Evolutionary conservation across 2,329 filamentous ascomycete species (phyloP).

Genomic region (Ascochyta pisi): DNA sequence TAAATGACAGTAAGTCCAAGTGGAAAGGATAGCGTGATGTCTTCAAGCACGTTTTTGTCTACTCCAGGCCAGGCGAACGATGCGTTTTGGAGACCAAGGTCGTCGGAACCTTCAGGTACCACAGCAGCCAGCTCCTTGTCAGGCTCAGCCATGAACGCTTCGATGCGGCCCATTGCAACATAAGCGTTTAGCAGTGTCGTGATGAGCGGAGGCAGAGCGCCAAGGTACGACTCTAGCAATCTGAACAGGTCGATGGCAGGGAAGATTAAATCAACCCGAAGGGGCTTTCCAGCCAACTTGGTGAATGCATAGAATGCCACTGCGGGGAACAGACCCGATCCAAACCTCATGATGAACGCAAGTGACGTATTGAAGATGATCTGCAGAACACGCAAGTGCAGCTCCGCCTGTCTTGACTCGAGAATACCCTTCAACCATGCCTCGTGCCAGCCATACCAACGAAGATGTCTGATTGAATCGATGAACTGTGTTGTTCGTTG

Average conservation of each 20-base stretch:
- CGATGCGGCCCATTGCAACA: conserved; percentile 82
- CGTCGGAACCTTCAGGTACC: conserved; percentile 44
- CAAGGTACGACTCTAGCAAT: conserved; percentile 75
- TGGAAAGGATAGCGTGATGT: conserved; percentile 63
- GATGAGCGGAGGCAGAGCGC: conserved; percentile 76
- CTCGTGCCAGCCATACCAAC: conserved; percentile 84
- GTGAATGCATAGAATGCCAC: conserved; percentile 85
- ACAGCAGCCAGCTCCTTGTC: conserved; percentile 67
- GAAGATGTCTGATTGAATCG: conserved; percentile 79
- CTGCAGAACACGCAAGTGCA: conserved; percentile 69
- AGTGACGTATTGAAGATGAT: conserved; percentile 70
- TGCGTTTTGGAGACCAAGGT: conserved; percentile 64
- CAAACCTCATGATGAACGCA: conserved; percentile 71
- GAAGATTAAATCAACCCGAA: conserved; percentile 84
- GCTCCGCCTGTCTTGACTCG: conserved; percentile 70
- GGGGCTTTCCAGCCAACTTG: conserved; percentile 67
- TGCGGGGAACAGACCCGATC: conserved; percentile 78
- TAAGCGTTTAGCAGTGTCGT: conserved; percentile 80
- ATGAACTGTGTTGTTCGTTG: conserved; percentile 86
- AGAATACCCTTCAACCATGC: conserved; percentile 75
- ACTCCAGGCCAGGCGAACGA: conserved; percentile 83
- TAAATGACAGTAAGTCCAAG: conserved; percentile 65
- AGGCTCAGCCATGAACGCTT: conserved; percentile 85
- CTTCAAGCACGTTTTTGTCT: conserved; percentile 60
- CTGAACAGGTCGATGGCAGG: conserved; percentile 82